Conservation (phyloP, 2,329 filamentous ascomycete genomes). For the Cladosporium sp. region DNA sequence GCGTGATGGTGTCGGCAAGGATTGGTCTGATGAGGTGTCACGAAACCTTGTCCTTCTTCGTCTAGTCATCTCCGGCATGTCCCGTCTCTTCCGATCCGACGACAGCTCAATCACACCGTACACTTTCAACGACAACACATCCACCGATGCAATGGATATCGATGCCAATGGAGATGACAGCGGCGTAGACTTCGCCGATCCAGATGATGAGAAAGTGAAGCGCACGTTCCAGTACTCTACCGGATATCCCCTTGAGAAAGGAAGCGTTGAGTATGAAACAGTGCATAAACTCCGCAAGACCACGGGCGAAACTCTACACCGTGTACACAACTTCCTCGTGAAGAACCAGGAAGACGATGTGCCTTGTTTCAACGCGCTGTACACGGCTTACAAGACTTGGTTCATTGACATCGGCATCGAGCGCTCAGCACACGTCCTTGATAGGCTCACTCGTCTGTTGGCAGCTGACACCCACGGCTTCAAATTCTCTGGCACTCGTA, state of each 20-base stretch:
- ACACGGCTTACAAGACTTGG: slow-evolving; percentile 90
- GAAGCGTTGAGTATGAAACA: slow-evolving; percentile 63
- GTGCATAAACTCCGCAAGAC: slow-evolving; percentile 79
- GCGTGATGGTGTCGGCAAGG: slow-evolving; percentile 91
- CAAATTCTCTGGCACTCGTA: slow-evolving; percentile 88
- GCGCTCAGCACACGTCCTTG: slow-evolving; percentile 86
- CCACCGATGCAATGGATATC: slow-evolving; percentile 29
- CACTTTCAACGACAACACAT: slow-evolving; percentile 52
- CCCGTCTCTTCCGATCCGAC: slow-evolving; percentile 77
- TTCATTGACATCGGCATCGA: slow-evolving; percentile 98
- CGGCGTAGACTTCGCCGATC: slow-evolving; percentile 56
- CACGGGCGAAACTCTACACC: slow-evolving; percentile 74
- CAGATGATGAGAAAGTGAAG: slow-evolving; percentile 76
- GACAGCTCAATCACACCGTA: slow-evolving; percentile 36
- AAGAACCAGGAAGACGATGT: slow-evolving; percentile 91
- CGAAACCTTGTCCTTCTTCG: slow-evolving; percentile 82
- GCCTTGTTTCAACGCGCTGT: slow-evolving; percentile 86
- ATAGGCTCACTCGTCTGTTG: slow-evolving; percentile 79
- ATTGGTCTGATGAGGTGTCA: slow-evolving; percentile 97
- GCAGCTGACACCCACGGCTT: slow-evolving; percentile 85
- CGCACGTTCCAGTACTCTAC: slow-evolving; percentile 85
- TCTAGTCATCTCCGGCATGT: slow-evolving; percentile 85
- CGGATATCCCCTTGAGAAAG: slow-evolving; percentile 71
- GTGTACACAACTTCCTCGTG: slow-evolving; percentile 78
- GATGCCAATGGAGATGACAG: slow-evolving; percentile 34